These are phyloP conservation scores for Entamoeba moshkovskii DNA, from an alignment of 208 protist genomes.

Conservation along the genomic window DNA sequence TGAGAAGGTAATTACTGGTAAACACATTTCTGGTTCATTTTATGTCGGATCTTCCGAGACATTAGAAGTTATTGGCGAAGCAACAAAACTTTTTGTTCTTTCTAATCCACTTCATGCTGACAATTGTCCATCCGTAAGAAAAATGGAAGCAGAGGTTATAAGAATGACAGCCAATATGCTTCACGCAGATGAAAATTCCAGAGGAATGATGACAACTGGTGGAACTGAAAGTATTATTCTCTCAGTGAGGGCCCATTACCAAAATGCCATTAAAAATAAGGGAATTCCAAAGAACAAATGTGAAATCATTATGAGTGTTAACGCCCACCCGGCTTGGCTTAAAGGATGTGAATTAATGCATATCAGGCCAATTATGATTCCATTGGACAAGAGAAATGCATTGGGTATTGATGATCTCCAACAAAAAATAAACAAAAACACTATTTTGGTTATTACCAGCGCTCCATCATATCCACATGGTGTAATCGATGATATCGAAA, in stretches of 20 bases:
- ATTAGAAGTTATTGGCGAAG: background rate
- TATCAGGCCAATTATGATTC: constrained; percentile 74
- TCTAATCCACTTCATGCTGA: constrained; percentile 82
- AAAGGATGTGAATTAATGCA: constrained; percentile 83
- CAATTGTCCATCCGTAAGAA: constrained; percentile 76
- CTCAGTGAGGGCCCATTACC: constrained; percentile 80
- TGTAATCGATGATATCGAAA: constrained; percentile 60
- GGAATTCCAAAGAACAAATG: constrained; percentile 56
- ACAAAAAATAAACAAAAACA: constrained; percentile 74
- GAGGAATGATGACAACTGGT: constrained; percentile 76
- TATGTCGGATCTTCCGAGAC: constrained; percentile 61
- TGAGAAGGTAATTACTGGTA: constrained; percentile 24
- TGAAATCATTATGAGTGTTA: constrained; percentile 66
- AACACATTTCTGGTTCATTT: constrained; percentile 52
- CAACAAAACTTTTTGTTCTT: constrained; percentile 46
- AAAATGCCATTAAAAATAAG: constrained; percentile 49
- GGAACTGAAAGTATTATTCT: constrained; percentile 81
- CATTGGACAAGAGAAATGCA: constrained; percentile 53
- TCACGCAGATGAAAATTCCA: constrained; percentile 50
- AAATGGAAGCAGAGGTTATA: constrained; percentile 87
- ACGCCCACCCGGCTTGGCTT: constrained; percentile 83
- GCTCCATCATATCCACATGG: constrained; percentile 81
- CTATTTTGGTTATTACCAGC: constrained; percentile 56
- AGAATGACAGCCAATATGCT: constrained; percentile 77
- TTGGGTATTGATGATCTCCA: constrained; percentile 59